These are phyloP conservation scores for Malus sylvestris DNA, from an alignment of 306 rosid species.

Conservation along the genomic window DNA sequence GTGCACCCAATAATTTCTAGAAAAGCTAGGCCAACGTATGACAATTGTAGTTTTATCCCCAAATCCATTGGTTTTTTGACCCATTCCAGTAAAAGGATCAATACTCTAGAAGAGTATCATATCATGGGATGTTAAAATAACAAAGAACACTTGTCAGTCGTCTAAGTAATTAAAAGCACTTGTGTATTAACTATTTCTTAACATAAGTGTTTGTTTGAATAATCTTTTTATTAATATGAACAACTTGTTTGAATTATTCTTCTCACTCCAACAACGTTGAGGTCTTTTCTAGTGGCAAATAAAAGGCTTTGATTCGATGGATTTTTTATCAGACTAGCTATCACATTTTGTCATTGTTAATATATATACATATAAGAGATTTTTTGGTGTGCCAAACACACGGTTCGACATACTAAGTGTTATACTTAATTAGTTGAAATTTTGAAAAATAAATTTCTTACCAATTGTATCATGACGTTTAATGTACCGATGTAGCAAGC, in stretches of 20 bases:
- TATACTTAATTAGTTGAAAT: too few relatives aligned
- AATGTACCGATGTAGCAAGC: too few relatives aligned
- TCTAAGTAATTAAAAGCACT: neutral
- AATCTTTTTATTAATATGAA: neutral
- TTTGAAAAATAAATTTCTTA: too few relatives aligned
- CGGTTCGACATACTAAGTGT: too few relatives aligned
- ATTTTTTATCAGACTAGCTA: constrained; percentile 14
- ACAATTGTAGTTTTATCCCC: neutral
- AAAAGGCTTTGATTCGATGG: constrained; percentile 14
- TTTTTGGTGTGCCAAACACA: too few relatives aligned
- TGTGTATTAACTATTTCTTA: neutral
- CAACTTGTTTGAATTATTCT: constrained; percentile 35
- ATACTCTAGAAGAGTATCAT: constrained; percentile 15
- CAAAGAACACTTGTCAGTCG: neutral
- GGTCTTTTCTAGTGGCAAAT: constrained; percentile 17
- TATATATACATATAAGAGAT: too few relatives aligned
- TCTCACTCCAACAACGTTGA: constrained; percentile 4
- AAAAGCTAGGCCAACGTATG: neutral
- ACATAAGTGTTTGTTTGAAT: constrained; percentile 8
- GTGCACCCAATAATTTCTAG: neutral
- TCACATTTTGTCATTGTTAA: constrained; percentile 2
- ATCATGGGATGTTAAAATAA: constrained; percentile 2
- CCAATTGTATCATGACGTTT: too few relatives aligned
- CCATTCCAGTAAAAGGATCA: neutral
- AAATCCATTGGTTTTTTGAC: neutral